A percentile compares a stretch with the other conserved stretches of the same genome.
Evolutionary conservation across 2,329 filamentous ascomycete species (phyloP).

Genomic region (Diaporthe velutina): DNA sequence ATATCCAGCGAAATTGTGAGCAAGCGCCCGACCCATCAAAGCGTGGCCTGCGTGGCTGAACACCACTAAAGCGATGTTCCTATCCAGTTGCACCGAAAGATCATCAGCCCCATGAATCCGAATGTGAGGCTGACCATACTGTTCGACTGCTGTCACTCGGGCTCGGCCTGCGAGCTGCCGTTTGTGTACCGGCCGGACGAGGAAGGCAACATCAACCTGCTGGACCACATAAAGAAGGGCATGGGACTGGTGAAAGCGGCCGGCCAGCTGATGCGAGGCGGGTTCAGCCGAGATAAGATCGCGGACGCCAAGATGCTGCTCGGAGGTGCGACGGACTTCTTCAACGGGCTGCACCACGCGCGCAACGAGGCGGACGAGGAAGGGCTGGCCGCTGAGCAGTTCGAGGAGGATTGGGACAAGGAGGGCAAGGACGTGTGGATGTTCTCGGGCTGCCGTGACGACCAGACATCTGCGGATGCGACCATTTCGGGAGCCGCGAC

Average conservation of each 20-base stretch:
- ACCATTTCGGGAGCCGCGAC: conserved; percentile 51
- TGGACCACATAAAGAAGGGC: conserved; percentile 68
- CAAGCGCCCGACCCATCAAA: neutral
- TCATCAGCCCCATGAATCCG: conserved; percentile 64
- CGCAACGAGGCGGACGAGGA: conserved; percentile 55
- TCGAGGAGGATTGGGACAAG: conserved; percentile 54
- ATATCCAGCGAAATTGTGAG: conserved; percentile 60
- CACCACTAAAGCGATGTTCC: conserved; percentile 17
- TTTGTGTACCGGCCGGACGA: conserved; percentile 69
- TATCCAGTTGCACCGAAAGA: conserved; percentile 59
- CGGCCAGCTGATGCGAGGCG: conserved; percentile 61
- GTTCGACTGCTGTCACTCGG: conserved; percentile 73
- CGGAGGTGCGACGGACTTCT: conserved; percentile 66
- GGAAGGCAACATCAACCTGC: conserved; percentile 66
- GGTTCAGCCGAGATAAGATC: conserved; percentile 59
- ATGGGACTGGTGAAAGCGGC: conserved; percentile 63
- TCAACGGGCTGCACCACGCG: conserved; percentile 62
- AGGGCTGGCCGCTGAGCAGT: conserved; percentile 58
- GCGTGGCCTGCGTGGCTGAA: too few species aligned
- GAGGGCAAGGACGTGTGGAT: conserved; percentile 57
- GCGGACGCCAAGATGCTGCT: conserved; percentile 65
- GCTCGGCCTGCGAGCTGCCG: conserved; percentile 70
- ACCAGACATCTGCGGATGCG: conserved; percentile 55
- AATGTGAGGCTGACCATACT: conserved; percentile 66
- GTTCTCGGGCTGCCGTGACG: conserved; percentile 55